Conservation (phyloP, 352 stramenopile species). For the Phytopythium kandeliae region DNA sequence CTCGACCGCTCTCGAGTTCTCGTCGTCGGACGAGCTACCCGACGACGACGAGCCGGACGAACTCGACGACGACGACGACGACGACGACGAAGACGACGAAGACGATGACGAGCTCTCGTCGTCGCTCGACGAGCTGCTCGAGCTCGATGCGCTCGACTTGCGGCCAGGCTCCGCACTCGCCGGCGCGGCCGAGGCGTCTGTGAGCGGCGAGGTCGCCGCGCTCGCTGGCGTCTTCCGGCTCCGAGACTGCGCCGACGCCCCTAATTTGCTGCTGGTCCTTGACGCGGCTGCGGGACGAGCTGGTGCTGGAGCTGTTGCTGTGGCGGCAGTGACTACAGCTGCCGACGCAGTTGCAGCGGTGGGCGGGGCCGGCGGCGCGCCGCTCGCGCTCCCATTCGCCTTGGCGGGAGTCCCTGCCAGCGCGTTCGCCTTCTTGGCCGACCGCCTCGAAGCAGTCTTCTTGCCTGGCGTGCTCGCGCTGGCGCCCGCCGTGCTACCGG, state of each 20-base stretch:
- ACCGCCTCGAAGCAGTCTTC: conserved; percentile 8
- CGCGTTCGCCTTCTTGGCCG: conserved; percentile 9
- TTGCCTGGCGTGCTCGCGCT: conserved; percentile 4
- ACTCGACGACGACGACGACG: conserved; percentile 31
- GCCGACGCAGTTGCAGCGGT: not conserved
- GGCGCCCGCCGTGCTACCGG: not conserved
- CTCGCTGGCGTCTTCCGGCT: conserved; percentile 11
- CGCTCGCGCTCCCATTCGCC: conserved; percentile 11
- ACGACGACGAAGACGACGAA: conserved; percentile 39
- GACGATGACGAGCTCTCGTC: conserved; percentile 43
- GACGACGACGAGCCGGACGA: conserved; percentile 32
- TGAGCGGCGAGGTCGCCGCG: conserved; percentile 3
- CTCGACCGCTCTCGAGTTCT: conserved; percentile 9
- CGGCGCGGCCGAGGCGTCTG: conserved; percentile 1
- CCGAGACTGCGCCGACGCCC: not conserved
- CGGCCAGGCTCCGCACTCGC: not conserved
- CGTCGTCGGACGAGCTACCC: conserved; percentile 44
- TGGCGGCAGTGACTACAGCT: not conserved
- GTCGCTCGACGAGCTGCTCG: conserved; percentile 15
- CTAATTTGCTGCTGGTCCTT: not conserved
- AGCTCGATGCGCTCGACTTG: conserved; percentile 1
- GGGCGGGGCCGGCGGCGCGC: no score
- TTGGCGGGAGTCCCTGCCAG: not conserved
- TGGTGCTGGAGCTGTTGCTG: not conserved
- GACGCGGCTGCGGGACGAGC: no score